Conservation (phyloP, 768 basidiomycete species). For the Cyclocybe cylindracea region DNA sequence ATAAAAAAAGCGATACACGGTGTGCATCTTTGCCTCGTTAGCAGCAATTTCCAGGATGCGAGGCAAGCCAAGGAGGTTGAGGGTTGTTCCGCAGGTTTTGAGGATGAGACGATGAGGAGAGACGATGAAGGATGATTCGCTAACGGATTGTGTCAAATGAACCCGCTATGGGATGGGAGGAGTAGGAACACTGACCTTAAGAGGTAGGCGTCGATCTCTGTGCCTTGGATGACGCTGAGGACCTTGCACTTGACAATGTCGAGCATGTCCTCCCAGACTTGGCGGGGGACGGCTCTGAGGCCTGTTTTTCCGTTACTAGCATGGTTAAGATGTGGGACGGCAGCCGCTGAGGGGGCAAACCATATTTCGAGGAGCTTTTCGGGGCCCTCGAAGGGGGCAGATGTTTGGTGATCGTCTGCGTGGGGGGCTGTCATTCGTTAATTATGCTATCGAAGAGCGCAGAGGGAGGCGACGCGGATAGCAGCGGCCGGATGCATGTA, state of each 20-base stretch:
- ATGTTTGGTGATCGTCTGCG: conserved; percentile 33
- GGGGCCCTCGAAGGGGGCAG: conserved; percentile 84
- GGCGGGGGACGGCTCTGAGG: conserved; percentile 71
- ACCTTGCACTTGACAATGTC: conserved; percentile 96
- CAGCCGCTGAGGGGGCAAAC: conserved; percentile 81
- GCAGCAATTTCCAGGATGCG: conserved; percentile 93
- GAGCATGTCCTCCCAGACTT: conserved; percentile 96
- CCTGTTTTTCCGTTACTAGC: conserved; percentile 54
- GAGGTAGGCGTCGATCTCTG: conserved; percentile 94
- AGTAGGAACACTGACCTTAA: conserved; percentile 66
- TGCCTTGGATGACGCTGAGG: conserved; percentile 84
- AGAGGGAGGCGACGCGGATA: conserved; percentile 28
- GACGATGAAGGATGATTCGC: conserved; percentile 97
- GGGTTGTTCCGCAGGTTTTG: conserved; percentile 98
- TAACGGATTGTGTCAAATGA: conserved; percentile 30
- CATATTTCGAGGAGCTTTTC: conserved; percentile 97
- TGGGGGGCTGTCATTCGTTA: conserved; percentile 33
- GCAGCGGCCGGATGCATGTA: conserved; percentile 45
- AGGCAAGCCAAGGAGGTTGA: conserved; percentile 93
- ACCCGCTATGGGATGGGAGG: conserved; percentile 6
- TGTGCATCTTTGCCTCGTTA: conserved; percentile 59
- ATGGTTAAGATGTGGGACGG: conserved; percentile 49
- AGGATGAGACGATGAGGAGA: conserved; percentile 94
- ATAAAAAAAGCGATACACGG: conserved; percentile 93
- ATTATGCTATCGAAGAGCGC: conserved; percentile 50